Percentiles rank a stretch among this genome's conserved stretches.
These are phyloP conservation scores for Xylaria acuta DNA, from an alignment of 495 filamentous ascomycete species.

Conservation along the genomic window DNA sequence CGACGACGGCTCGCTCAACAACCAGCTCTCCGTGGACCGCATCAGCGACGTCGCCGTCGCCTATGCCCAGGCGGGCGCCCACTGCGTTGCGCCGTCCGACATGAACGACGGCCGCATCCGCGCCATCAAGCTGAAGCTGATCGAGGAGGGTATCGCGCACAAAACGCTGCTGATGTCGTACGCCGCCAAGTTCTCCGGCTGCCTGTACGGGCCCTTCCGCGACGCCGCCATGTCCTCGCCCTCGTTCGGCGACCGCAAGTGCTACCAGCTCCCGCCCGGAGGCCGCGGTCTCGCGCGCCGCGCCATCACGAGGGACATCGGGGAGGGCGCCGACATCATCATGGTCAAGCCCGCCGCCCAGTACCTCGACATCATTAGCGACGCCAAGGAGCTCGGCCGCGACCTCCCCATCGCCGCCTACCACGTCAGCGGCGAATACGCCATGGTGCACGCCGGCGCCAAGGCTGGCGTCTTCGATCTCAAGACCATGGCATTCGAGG, in stretches of 20 bases:
- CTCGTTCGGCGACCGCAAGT: constrained; percentile 91
- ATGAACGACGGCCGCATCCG: constrained; percentile 98
- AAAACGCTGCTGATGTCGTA: constrained; percentile 94
- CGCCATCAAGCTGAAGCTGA: constrained; percentile 95
- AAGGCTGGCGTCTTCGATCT: constrained; percentile 98
- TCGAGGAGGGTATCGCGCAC: constrained; percentile 88
- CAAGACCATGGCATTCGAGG: constrained; percentile 93
- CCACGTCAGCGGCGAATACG: constrained; percentile 95
- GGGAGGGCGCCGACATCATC: constrained; percentile 94
- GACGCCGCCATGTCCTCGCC: constrained; percentile 93
- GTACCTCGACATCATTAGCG: constrained; percentile 94
- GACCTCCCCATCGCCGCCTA: constrained; percentile 94
- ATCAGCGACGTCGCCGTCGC: constrained; percentile 92
- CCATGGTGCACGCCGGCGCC: constrained; percentile 96
- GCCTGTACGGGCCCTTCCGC: constrained; percentile 95
- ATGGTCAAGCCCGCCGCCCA: constrained; percentile 98
- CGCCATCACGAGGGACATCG: constrained; percentile 87
- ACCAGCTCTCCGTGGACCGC: constrained; percentile 86
- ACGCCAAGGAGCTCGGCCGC: constrained; percentile 89
- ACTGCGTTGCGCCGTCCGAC: constrained; percentile 95
- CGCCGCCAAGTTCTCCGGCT: constrained; percentile 95
- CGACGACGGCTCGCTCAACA: constrained; percentile 92
- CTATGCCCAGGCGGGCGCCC: constrained; percentile 90
- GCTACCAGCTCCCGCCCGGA: constrained; percentile 94
- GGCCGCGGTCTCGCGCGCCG: constrained; percentile 92